Evolutionary conservation across 495 filamentous ascomycete species (phyloP), one percentile per base, ranked within the genome.

Genomic region (Pyrenula massariospora): DNA sequence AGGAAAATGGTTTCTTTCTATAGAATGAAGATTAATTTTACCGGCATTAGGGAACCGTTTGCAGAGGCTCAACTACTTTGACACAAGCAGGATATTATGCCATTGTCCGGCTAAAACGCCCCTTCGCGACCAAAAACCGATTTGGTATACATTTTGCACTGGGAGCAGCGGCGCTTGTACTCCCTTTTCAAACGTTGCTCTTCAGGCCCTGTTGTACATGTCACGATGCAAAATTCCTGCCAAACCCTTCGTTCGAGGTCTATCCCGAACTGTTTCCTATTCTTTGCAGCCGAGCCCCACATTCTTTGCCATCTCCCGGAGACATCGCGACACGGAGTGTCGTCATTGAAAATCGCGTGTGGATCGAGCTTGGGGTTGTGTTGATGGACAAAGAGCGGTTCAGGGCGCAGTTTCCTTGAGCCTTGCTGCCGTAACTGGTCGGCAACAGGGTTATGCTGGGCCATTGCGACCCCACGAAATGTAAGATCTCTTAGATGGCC

Each of bases 401-500:
- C 5, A 15, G 31, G 31, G 31, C 31, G 31, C 8, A 15, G 15
- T 5, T 15, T 42, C 31, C 15, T 42, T 15, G 31, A 42, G 5
- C 31, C 31, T 42, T 42, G 31, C 5, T 8, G 31, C 31, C 31
- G 31, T 5, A 42, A 15, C 31, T 42, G 31, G 15, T 42, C 31
- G 31, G 15, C 31, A 15, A 42, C 31, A 8, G 31, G 31, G 31
- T 42, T 42, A 42, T 42, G 31, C 15, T 42, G 31, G 15, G 31
- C 31, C 31, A 42, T 42, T 15, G 31, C 31, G 15, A 42, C 31
- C 8, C 31, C 31, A 8, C 31, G 31, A 15, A 42, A 42, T 15
- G 15, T 5, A 42, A 8, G 5, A 15, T 42, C 15, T 15, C 60
- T 63, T 10, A 60, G 60, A 56, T 74, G 74, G 8, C 76, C 74